phyloP scores from a whole-genome alignment of 129 eudicot species.

The Flaveria bidentis region DNA sequence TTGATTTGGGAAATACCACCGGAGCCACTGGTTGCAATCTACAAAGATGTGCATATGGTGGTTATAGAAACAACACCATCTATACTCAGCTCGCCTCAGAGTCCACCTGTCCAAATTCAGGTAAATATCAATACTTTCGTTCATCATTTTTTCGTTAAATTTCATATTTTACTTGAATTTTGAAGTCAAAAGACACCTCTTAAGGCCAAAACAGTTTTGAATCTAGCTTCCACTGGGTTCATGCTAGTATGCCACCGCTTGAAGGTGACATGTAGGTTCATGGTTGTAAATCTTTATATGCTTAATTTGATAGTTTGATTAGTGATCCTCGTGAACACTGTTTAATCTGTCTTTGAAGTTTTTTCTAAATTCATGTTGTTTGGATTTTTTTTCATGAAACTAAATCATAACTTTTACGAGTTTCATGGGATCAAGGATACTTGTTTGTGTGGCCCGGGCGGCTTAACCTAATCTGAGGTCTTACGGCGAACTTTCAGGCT shows the following conservation, averaged over 20 bases:
- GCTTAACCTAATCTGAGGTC: too few species aligned
- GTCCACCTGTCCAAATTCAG: constrained; percentile 56
- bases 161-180: not conserved
- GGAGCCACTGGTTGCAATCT: constrained; percentile 50
- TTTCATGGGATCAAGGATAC: too few species aligned
- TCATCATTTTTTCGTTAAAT: not conserved
- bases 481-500: not conserved
- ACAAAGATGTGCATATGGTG: constrained; percentile 69
- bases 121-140: constrained; percentile 22
- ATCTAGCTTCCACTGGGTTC: not conserved
- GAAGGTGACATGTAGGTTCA: not conserved
- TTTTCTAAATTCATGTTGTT: too few species aligned
- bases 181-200: not conserved
- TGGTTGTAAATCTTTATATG: too few species aligned
- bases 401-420: too few species aligned
- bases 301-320: too few species aligned
- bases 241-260: not conserved
- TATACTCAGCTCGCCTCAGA: constrained; percentile 35
- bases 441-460: too few species aligned
- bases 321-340: too few species aligned
- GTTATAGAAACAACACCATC: constrained; percentile 49
- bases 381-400: too few species aligned
- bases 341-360: too few species aligned
- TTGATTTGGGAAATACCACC: constrained; percentile 54
- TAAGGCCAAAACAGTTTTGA: not conserved